These are phyloP conservation scores for Capsella rubella DNA, from an alignment of 441 rosid species.

Conservation along the genomic window DNA sequence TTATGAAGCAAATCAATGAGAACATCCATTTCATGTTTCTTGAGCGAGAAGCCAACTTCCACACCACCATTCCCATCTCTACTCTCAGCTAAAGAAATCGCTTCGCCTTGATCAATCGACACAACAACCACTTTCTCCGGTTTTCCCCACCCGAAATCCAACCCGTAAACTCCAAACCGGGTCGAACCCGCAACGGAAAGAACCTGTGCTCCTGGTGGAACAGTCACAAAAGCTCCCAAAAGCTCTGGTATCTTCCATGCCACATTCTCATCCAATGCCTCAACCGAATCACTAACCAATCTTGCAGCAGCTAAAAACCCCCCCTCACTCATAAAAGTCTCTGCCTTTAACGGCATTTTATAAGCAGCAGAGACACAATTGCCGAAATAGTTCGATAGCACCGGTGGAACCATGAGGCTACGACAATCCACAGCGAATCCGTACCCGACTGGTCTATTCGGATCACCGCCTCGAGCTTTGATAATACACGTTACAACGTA, in stretches of 20 bases:
- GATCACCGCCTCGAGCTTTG: conserved; percentile 45
- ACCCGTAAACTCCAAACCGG: conserved; percentile 16
- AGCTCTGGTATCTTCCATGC: conserved; percentile 23
- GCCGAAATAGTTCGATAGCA: neutral
- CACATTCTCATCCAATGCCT: conserved; percentile 27
- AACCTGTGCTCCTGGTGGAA: neutral
- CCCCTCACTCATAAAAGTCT: conserved; percentile 39
- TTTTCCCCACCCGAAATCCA: conserved; percentile 23
- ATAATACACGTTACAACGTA: conserved; percentile 36
- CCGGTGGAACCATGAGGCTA: conserved; percentile 43
- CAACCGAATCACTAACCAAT: conserved; percentile 36
- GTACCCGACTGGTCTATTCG: neutral
- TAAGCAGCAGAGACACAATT: conserved; percentile 30
- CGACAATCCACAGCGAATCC: conserved; percentile 44
- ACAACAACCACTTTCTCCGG: conserved; percentile 25
- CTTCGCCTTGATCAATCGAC: conserved; percentile 17
- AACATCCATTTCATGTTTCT: conserved; percentile 11
- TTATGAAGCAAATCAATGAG: neutral
- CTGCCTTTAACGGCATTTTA: neutral
- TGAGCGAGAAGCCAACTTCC: conserved; percentile 4
- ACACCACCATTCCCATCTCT: conserved; percentile 25
- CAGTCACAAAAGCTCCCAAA: neutral
- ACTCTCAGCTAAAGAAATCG: conserved; percentile 3
- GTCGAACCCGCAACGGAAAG: conserved; percentile 14
- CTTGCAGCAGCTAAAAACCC: conserved; percentile 43